Percentiles rank a stretch among this genome's conserved stretches.
Evolutionary conservation across 768 basidiomycete genomes (phyloP).

Genomic region (Kondoa subrosea): DNA sequence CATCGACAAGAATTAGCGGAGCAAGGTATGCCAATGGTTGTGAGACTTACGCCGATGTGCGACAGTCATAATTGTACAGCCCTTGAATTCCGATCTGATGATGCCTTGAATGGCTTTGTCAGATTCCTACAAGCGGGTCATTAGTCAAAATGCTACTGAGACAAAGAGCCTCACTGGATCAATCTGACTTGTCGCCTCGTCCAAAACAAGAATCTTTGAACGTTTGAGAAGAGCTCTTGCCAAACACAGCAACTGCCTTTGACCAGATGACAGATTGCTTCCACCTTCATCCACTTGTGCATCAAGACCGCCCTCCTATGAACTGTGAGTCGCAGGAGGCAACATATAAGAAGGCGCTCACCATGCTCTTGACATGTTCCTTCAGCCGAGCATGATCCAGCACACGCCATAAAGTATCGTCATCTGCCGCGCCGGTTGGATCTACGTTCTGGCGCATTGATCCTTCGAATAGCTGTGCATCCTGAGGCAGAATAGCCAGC

Average conservation of each 20-base stretch:
- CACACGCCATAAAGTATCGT: constrained; percentile 73
- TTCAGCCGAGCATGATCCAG: constrained; percentile 44
- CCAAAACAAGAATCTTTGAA: constrained; percentile 13
- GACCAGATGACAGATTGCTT: constrained; percentile 17
- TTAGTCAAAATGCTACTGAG: background rate
- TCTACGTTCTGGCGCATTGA: constrained; percentile 75
- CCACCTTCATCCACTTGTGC: constrained; percentile 18
- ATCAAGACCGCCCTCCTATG: constrained; percentile 16
- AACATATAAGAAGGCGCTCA: background rate
- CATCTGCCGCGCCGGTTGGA: constrained; percentile 54
- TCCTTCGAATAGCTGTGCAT: constrained; percentile 26
- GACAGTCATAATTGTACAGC: constrained; percentile 18
- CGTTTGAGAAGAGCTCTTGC: constrained; percentile 16
- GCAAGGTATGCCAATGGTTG: too few relatives aligned
- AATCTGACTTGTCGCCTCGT: constrained; percentile 19
- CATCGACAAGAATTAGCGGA: too few relatives aligned
- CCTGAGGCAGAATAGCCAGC: constrained; percentile 55
- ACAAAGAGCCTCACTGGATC: constrained; percentile 16
- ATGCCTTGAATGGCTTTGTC: constrained; percentile 15
- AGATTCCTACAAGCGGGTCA: background rate
- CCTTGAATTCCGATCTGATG: constrained; percentile 13
- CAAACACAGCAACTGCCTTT: constrained; percentile 20
- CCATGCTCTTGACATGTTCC: constrained; percentile 15
- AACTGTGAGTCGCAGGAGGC: background rate
- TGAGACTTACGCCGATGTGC: too few relatives aligned